These are phyloP conservation scores for Petunia axillaris DNA, from an alignment of 257 asterid genomes.

Conservation along the genomic window DNA sequence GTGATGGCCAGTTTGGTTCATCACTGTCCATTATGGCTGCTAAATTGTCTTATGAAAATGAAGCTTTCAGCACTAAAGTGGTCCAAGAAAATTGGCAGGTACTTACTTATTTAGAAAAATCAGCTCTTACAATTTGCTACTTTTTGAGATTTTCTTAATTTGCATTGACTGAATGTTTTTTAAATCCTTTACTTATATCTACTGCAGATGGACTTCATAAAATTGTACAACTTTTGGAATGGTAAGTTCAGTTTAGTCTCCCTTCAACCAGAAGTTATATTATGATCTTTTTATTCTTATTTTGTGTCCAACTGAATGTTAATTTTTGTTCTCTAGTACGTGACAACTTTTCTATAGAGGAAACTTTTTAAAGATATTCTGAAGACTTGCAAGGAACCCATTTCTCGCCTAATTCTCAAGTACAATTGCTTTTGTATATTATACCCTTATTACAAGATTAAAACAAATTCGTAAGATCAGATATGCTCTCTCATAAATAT, in stretches of 20 bases:
- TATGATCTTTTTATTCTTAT: not conserved
- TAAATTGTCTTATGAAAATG: constrained; percentile 65
- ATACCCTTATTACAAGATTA: not conserved
- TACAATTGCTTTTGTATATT: not conserved
- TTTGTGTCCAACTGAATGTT: not conserved
- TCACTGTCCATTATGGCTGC: constrained; percentile 63
- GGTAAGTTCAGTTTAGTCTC: constrained; percentile 39
- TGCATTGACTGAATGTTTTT: not conserved
- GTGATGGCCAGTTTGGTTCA: constrained; percentile 35
- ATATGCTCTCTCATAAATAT: not conserved
- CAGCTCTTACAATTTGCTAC: not conserved
- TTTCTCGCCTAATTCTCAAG: not conserved
- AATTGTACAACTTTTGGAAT: constrained; percentile 58
- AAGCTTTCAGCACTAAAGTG: constrained; percentile 42
- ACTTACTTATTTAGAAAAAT: not conserved
- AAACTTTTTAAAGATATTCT: not conserved
- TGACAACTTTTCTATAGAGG: not conserved
- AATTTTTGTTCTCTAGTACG: not conserved
- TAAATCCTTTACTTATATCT: not conserved
- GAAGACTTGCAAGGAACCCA: not conserved
- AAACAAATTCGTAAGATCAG: not conserved
- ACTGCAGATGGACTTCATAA: constrained; percentile 67
- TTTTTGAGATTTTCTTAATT: not conserved
- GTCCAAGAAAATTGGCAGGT: constrained; percentile 61
- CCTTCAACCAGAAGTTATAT: not conserved